Evolutionary conservation across 805 yeast genomes (phyloP).

Genomic region (Metschnikowia koreensis): DNA sequence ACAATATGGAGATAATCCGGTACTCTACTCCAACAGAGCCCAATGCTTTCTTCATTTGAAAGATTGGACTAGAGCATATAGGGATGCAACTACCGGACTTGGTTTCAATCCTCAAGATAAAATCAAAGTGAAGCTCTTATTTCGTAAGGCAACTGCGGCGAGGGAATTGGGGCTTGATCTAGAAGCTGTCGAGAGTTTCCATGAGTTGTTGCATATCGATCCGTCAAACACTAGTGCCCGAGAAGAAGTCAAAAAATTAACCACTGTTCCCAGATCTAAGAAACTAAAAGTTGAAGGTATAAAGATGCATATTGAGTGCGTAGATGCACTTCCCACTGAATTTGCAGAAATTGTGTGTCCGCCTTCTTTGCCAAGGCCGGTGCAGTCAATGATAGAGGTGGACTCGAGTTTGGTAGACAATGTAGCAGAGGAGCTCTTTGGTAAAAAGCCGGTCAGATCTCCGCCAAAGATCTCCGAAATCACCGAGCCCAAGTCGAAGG

Average conservation of each 20-base stretch:
- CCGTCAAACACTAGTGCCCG: conserved; percentile 38
- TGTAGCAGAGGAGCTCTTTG: conserved; percentile 13
- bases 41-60: conserved; percentile 56
- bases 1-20: conserved; percentile 48
- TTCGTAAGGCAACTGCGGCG: conserved; percentile 48
- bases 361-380: background rate
- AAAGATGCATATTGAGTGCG: conserved; percentile 39
- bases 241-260: conserved; percentile 30
- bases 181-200: conserved; percentile 29
- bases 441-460: background rate
- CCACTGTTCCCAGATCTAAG: conserved; percentile 8
- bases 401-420: conserved; percentile 3
- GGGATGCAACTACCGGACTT: conserved; percentile 53
- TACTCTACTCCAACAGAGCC: conserved; percentile 66
- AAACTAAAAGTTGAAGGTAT: conserved; percentile 9
- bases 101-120: conserved; percentile 25
- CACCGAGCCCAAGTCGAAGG: background rate
- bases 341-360: conserved; percentile 8
- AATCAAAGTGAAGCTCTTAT: conserved; percentile 47
- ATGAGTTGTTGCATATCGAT: conserved; percentile 41
- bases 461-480: background rate
- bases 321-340: conserved; percentile 42
- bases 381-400: background rate
- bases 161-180: conserved; percentile 24
- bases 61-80: conserved; percentile 48